phyloP scores from a whole-genome alignment of 148 eudicot genomes.

The Beta vulgaris region DNA sequence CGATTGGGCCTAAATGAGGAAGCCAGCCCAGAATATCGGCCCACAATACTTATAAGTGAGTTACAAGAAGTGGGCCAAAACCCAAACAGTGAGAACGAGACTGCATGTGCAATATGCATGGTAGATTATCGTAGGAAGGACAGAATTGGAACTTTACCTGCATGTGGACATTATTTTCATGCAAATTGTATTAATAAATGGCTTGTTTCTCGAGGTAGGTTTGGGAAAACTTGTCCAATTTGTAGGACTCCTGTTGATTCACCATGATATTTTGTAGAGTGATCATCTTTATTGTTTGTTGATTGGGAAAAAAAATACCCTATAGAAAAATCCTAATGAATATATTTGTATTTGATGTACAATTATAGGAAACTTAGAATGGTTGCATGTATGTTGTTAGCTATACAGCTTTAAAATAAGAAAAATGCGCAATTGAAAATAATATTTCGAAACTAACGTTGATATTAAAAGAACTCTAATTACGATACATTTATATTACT shows the following conservation, averaged over 20 bases:
- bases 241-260: slow-evolving; percentile 30
- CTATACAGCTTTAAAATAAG: too few relatives aligned
- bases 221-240: slow-evolving; percentile 29
- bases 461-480: too few relatives aligned
- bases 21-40: background rate
- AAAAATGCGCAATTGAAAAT: too few relatives aligned
- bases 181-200: slow-evolving; percentile 27
- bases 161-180: slow-evolving; percentile 34
- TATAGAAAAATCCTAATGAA: too few relatives aligned
- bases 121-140: slow-evolving; percentile 22
- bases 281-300: background rate
- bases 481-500: too few relatives aligned
- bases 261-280: background rate
- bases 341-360: background rate
- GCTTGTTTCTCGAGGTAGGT: slow-evolving; percentile 20
- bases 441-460: too few relatives aligned
- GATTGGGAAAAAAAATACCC: too few relatives aligned
- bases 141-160: slow-evolving; percentile 29
- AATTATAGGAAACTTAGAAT: background rate
- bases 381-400: background rate
- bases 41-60: slow-evolving; percentile 18
- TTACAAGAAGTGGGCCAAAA: slow-evolving; percentile 20
- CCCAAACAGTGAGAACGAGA: slow-evolving; percentile 4
- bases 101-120: slow-evolving; percentile 30
- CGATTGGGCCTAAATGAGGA: slow-evolving; percentile 7